A percentile compares a stretch with the other conserved stretches of the same genome.
Evolutionary conservation across 352 stramenopile genomes (phyloP).

Genomic region (Globisporangium sylvaticum): DNA sequence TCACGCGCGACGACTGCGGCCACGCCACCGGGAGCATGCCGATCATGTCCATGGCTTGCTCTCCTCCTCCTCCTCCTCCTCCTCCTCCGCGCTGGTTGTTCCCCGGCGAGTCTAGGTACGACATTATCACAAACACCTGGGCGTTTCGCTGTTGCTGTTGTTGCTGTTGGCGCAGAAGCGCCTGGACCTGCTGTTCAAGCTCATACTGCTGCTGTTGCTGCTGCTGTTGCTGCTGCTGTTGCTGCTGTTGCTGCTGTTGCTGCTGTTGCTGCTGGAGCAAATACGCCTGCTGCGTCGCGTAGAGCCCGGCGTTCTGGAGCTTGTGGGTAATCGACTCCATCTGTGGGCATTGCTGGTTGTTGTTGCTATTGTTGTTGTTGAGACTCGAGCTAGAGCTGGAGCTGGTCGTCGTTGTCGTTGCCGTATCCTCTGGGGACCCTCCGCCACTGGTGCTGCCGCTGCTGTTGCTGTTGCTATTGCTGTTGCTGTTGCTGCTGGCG

Average conservation of each 20-base stretch:
- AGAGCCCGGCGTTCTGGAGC: slow-evolving; percentile 3
- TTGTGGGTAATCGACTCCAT: slow-evolving; percentile 8
- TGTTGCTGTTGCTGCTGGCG: not conserved
- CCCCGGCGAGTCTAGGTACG: not conserved
- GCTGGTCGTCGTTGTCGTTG: not conserved
- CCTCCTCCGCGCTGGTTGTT: not conserved
- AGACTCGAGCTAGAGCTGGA: not conserved
- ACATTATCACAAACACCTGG: not conserved
- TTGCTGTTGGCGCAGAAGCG: not conserved
- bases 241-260: not conserved
- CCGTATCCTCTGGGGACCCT: not conserved
- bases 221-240: not conserved
- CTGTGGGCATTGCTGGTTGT: not conserved
- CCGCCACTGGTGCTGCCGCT: not conserved
- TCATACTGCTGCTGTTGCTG: not conserved
- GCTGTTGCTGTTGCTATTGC: not conserved
- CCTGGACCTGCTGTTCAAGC: not conserved
- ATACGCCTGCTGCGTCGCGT: not conserved
- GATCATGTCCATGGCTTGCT: not conserved
- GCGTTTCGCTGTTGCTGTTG: not conserved
- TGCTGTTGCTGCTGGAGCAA: not conserved
- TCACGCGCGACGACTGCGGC: not conserved
- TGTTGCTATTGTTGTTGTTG: not conserved
- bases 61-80: not conserved
- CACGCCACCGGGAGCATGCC: not conserved